A percentile compares a stretch with the other conserved stretches of the same genome.
phyloP scores from a whole-genome alignment of 1,139 yeast genomes.

The Taphrina deformans region DNA sequence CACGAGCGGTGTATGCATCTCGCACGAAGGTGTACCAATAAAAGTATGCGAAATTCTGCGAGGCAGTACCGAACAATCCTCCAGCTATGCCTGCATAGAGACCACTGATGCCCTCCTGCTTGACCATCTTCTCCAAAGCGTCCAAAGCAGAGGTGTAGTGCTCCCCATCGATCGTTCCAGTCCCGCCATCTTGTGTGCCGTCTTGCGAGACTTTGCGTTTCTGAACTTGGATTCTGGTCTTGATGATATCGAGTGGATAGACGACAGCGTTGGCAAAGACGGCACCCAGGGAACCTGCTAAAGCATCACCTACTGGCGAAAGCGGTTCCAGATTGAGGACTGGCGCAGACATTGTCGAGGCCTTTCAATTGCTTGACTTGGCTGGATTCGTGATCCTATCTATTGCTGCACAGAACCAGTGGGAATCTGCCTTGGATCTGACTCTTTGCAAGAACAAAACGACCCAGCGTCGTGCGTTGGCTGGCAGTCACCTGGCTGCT shows the following conservation, averaged over 20 bases:
- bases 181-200: conserved; percentile 37
- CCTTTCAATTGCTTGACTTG: neutral
- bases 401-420: too few relatives aligned
- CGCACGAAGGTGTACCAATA: conserved; percentile 51
- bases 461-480: too few relatives aligned
- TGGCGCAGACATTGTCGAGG: conserved; percentile 3
- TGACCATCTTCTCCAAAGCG: conserved; percentile 25
- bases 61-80: conserved; percentile 69
- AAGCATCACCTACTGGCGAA: conserved; percentile 66
- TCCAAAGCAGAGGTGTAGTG: conserved; percentile 23
- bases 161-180: conserved; percentile 37
- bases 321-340: conserved; percentile 38
- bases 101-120: conserved; percentile 51
- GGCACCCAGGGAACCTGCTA: conserved; percentile 83
- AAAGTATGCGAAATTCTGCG: conserved; percentile 80
- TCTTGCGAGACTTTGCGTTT: conserved; percentile 10
- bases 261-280: conserved; percentile 78
- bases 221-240: conserved; percentile 69
- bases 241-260: conserved; percentile 86
- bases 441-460: too few relatives aligned
- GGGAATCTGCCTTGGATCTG: too few relatives aligned
- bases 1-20: conserved; percentile 54
- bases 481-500: neutral
- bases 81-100: conserved; percentile 75
- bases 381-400: too few relatives aligned